Evolutionary conservation across 2,329 filamentous ascomycete genomes (phyloP).

Genomic region (Fusarium sp.): DNA sequence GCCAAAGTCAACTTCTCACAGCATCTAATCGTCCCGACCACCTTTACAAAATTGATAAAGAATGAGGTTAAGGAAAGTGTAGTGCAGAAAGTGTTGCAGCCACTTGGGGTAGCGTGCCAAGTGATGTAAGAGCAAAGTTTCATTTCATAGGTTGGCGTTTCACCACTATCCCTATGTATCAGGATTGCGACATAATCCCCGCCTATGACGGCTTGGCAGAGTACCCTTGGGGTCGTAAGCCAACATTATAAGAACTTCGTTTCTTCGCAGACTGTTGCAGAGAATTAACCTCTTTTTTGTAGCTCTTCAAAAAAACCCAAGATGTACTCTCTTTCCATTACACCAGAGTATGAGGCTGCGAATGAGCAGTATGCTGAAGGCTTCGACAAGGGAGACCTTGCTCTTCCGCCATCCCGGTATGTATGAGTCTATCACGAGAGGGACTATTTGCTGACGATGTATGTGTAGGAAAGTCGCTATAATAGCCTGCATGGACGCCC

Average conservation of each 20-base stretch:
- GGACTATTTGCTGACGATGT: not conserved
- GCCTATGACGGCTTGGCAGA: slow-evolving; percentile 23
- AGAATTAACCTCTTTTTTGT: not conserved
- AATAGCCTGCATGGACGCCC: slow-evolving; percentile 86
- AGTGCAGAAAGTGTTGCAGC: not conserved
- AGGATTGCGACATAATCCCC: slow-evolving; percentile 39
- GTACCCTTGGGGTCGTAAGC: not conserved
- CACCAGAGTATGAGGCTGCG: slow-evolving; percentile 42
- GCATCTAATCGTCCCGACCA: not conserved
- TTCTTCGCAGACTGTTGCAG: not conserved
- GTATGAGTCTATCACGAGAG: fast-evolving
- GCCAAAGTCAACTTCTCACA: not conserved
- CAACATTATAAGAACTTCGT: not conserved
- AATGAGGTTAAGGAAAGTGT: too few species aligned
- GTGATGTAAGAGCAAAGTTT: not conserved
- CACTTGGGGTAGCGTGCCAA: not conserved
- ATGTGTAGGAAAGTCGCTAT: slow-evolving; percentile 49
- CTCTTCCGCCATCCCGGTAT: slow-evolving; percentile 43
- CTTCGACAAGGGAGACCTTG: slow-evolving; percentile 41
- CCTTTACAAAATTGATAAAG: not conserved
- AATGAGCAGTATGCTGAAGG: slow-evolving; percentile 39
- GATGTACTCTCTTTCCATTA: slow-evolving; percentile 37
- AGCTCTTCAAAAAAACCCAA: not conserved
- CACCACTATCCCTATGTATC: slow-evolving; percentile 3
- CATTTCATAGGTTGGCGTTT: not conserved